Conservation (phyloP, 352 stramenopile genomes). For the Blastocystis sp. region DNA sequence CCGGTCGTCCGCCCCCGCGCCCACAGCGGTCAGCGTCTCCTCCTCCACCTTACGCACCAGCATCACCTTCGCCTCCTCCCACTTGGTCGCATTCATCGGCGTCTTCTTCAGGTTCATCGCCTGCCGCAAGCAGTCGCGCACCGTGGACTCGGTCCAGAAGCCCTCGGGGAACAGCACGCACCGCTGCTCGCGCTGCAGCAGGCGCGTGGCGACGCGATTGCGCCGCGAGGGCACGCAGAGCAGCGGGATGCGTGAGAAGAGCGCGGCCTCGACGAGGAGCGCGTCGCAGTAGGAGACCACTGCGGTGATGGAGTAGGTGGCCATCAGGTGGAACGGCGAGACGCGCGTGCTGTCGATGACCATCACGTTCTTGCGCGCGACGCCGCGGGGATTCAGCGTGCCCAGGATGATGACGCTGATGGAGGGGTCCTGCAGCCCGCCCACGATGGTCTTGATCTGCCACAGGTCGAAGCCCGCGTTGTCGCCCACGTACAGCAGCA, state of each 20-base stretch:
- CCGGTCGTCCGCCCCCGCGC: not conserved
- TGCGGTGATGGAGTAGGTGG: slow-evolving; percentile 14
- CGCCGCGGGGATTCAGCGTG: not conserved
- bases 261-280: slow-evolving; percentile 32
- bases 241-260: slow-evolving; percentile 22
- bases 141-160: slow-evolving; percentile 61
- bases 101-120: slow-evolving; percentile 9
- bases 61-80: not conserved
- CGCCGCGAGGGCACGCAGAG: slow-evolving; percentile 47
- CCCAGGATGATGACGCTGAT: slow-evolving; percentile 31
- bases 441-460: slow-evolving; percentile 42
- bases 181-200: not conserved
- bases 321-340: slow-evolving; percentile 17
- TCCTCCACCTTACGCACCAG: not conserved
- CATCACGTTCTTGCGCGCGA: not conserved
- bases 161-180: slow-evolving; percentile 24
- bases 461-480: slow-evolving; percentile 43
- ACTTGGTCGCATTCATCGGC: not conserved
- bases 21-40: not conserved
- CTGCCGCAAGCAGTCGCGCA: slow-evolving; percentile 46
- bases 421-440: slow-evolving; percentile 38
- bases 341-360: slow-evolving; percentile 6
- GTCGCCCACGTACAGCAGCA: slow-evolving; percentile 32
- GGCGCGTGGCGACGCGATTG: not conserved
- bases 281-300: slow-evolving; percentile 49